Base-by-base conservation (phyloP, 2,329 filamentous ascomycete species). In the Colletotrichum sp. region DNA sequence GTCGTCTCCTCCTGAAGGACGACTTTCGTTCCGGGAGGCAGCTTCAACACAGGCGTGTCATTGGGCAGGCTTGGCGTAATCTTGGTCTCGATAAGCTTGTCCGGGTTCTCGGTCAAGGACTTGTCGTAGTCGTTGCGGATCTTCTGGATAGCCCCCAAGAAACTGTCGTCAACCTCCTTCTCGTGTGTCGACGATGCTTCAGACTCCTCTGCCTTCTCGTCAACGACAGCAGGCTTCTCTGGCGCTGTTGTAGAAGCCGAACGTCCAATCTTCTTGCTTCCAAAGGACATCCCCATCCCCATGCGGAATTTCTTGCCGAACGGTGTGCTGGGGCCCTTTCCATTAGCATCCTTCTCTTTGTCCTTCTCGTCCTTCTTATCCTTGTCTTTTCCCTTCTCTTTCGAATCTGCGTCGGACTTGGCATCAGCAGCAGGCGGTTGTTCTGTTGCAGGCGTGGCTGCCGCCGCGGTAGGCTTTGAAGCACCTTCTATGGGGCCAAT, bases 231-330 rank as follows among this genome's bases (percentile, higher is more conserved):
- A 0, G 95, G 93, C 83, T 97, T 98, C 76, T 94, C 92, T 5
- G 94, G 91, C 8, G 90, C 90, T 30, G 90, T 91, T 0, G 91
- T 91, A 6, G 93, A 93, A 6, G 90, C 88, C 4, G 93, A 93
- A 18, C 95, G 91, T 15, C 92, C 92, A 16, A 96, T 89, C 85
- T 98, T 98, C 88, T 98, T 98, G 81, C 93, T 94, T 79, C 94
- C 93, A 81, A 96, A 96, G 1, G 93, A 92, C 78, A 81, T 81
- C 77, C 89, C 90, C 91, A 95, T 94, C 60, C 94, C 92, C 77
- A 80, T 80, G 64, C 94, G 92, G 84, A 98, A 96, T 80, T 95
- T 95, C 86, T 96, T 97, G 59, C 94, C 92, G 82, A 98, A 98
- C 8, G 95, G 87, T 3, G 90, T 93, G 71, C 88, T 87, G 6